Base-by-base conservation (phyloP, 2,329 filamentous ascomycete species). In the Alternaria ethzedia region DNA sequence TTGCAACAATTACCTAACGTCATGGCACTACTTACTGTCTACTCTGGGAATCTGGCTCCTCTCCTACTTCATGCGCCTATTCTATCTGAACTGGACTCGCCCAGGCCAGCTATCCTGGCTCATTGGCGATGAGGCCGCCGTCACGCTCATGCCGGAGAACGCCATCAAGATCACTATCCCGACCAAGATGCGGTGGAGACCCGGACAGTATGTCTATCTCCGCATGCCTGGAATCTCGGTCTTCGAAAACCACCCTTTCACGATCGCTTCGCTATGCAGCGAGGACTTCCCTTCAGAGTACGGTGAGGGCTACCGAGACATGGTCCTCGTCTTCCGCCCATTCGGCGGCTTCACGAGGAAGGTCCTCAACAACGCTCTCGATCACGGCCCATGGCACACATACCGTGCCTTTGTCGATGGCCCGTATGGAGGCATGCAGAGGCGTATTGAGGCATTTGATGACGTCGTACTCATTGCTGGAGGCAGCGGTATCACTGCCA, bases 91-190 rank as follows among this genome's bases (percentile, higher is more conserved):
- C 81, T 98, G 94, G 94, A 84, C 89, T 36, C 91, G 91, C 70
- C 93, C 94, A 7, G 90, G 91, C 83, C 88, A 90, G 41, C 82
- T 92, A 69, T 89, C 93, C 0, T 97, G 93, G 83, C 83, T 97
- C 72, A 91, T 97, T 46, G 95, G 95, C 51, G 95, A 98, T 72
- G 94, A 97, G 80, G 94, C 93, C 1, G 92, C 93, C 25, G 90
- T 97, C 43, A 96, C 93, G 1, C 85, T 97, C 23, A 90, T 98
- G 84, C 90, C 93, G 3, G 94, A 97, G 73, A 95, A 96, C 75
- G 93, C 93, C n/a, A 90, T 98, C 82, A 97, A 97, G 79, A 88
- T 98, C 70, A 97, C 95, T 0, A 91, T 98, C 54, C 94, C 95
- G 1, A 97, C 95, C 0, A 93, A 95, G 79, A 92, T 96, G 86